Percentiles rank a stretch among this genome's conserved stretches.
Evolutionary conservation across 2,329 filamentous ascomycete species (phyloP).

Genomic region (Colletotrichum eremochloae): DNA sequence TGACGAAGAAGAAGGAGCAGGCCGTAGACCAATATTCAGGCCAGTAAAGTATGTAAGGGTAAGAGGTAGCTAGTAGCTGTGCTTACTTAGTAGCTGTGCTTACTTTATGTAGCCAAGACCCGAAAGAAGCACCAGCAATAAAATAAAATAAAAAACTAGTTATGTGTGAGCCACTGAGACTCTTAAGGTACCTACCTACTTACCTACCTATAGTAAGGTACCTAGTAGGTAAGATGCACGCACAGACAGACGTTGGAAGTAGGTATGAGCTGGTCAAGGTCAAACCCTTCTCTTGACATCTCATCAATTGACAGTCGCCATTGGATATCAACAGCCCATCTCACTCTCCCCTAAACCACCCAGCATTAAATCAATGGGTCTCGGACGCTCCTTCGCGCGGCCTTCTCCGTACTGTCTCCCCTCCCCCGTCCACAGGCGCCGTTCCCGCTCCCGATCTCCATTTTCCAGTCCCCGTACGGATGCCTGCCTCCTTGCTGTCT

Average conservation of each 20-base stretch:
- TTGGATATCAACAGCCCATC: neutral
- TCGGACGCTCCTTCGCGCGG: slow-evolving; percentile 24
- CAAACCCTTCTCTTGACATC: neutral
- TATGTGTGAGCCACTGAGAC: too few relatives aligned
- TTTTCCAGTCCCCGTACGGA: slow-evolving; percentile 14
- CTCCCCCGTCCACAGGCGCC: slow-evolving; percentile 4
- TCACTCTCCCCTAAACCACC: neutral
- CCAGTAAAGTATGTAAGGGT: neutral
- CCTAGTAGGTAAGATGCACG: neutral
- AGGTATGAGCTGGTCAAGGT: neutral
- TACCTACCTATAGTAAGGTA: neutral
- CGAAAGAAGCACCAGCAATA: neutral
- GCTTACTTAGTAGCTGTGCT: too few relatives aligned
- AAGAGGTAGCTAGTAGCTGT: neutral
- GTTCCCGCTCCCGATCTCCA: slow-evolving; percentile 16
- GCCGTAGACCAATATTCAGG: neutral
- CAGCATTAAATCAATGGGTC: slow-evolving; percentile 13
- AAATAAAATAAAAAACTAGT: too few relatives aligned
- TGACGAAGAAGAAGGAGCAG: neutral
- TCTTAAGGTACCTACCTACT: too few relatives aligned
- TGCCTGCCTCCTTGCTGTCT: slow-evolving; percentile 1
- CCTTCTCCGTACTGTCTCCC: slow-evolving; percentile 17
- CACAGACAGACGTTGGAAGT: neutral
- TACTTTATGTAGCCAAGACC: neutral
- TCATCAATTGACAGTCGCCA: neutral